Conservation (phyloP, 2,329 filamentous ascomycete genomes). For the Aspergillus costaricaensis region DNA sequence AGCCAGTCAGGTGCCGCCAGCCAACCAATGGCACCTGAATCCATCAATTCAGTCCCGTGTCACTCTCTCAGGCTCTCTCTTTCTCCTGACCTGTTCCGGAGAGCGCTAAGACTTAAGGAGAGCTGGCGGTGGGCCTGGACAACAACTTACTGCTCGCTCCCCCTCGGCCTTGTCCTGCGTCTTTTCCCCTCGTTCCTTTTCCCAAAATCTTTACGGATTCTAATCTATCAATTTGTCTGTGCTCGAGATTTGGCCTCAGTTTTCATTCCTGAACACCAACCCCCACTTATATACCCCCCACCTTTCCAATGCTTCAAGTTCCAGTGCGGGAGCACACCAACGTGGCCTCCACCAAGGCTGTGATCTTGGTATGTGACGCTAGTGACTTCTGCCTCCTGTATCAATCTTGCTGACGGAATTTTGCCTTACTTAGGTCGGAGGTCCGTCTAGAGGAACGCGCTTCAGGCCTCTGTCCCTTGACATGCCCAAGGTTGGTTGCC, state of each 20-base stretch:
- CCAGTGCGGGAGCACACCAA: conserved; percentile 46
- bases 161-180: neutral
- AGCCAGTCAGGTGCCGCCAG: neutral
- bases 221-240: neutral
- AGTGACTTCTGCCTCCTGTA: neutral
- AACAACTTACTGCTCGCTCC: neutral
- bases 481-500: conserved; percentile 75
- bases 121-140: conserved; percentile 1
- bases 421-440: conserved; percentile 71
- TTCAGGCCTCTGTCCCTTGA: conserved; percentile 95
- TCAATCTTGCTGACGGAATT: conserved; percentile 28
- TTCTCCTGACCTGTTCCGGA: conserved; percentile 1
- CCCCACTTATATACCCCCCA: conserved; percentile 12
- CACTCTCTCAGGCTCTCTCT: too few species aligned
- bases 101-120: neutral
- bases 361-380: conserved; percentile 74
- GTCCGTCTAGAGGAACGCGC: conserved; percentile 90
- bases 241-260: neutral
- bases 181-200: neutral
- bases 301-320: conserved; percentile 47
- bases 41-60: neutral
- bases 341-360: conserved; percentile 77
- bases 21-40: conserved; percentile 1
- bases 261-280: conserved; percentile 2
- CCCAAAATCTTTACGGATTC: neutral